phyloP scores from a whole-genome alignment of 2,329 filamentous ascomycete species.

The Fusarium oligoseptatum region DNA sequence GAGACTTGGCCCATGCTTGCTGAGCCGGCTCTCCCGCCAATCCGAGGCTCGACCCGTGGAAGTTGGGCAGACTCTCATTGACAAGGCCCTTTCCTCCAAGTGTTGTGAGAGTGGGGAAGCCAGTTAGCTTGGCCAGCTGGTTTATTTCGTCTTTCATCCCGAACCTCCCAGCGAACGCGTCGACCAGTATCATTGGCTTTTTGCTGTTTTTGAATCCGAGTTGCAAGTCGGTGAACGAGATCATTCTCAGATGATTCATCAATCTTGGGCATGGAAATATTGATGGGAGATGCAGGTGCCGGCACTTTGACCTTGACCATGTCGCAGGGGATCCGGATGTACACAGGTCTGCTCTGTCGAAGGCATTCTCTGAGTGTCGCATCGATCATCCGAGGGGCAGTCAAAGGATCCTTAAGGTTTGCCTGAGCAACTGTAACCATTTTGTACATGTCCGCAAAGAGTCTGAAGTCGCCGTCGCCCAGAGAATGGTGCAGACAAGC shows the following conservation, averaged over 20 bases:
- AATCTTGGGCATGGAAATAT: background rate
- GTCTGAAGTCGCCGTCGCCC: background rate
- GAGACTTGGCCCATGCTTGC: background rate
- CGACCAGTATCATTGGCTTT: background rate
- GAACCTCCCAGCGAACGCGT: background rate
- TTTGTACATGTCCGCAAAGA: conserved; percentile 15
- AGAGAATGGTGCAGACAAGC: conserved; percentile 10
- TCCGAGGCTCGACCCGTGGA: background rate
- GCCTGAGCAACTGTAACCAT: conserved; percentile 19
- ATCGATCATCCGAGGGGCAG: background rate
- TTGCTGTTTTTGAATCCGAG: background rate
- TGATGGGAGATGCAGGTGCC: background rate
- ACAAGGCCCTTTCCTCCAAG: background rate
- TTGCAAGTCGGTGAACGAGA: background rate
- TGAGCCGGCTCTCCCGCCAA: background rate
- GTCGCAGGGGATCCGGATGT: conserved; percentile 21
- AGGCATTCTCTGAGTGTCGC: background rate
- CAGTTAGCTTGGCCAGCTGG: background rate
- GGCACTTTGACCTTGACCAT: background rate
- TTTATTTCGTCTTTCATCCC: background rate
- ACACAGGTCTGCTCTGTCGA: conserved; percentile 2
- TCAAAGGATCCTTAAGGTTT: background rate
- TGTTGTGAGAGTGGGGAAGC: background rate
- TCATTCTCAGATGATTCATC: background rate
- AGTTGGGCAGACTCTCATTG: background rate